Evolutionary conservation across 768 basidiomycete species (phyloP).

Genomic region (Calocybe gangraenosa): DNA sequence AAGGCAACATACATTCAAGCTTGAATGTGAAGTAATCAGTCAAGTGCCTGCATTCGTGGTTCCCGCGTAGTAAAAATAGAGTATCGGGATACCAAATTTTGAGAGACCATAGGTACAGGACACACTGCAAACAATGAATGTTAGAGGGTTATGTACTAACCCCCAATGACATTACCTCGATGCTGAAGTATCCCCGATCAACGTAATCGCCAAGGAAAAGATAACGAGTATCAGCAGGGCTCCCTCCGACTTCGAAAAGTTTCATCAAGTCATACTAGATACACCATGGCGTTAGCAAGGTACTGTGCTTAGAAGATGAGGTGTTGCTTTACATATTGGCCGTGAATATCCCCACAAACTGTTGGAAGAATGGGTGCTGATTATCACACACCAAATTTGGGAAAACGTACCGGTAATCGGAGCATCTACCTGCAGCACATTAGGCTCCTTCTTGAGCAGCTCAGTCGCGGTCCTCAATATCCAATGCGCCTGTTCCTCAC

Average conservation of each 20-base stretch:
- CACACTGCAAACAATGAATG: conserved; percentile 60
- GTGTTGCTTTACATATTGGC: conserved; percentile 93
- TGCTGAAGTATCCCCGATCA: conserved; percentile 90
- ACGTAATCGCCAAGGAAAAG: conserved; percentile 93
- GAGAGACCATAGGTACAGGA: conserved; percentile 94
- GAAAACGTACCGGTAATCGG: conserved; percentile 83
- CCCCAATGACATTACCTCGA: conserved; percentile 54
- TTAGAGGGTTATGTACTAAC: conserved; percentile 8
- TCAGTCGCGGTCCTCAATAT: conserved; percentile 89
- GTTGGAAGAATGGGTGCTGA: conserved; percentile 1
- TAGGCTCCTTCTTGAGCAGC: conserved; percentile 78
- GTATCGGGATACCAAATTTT: conserved; percentile 99
- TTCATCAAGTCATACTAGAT: conserved; percentile 90
- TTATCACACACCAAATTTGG: conserved; percentile 4
- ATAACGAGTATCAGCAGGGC: conserved; percentile 90
- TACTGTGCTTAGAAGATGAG: conserved; percentile 1
- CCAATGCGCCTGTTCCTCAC: conserved; percentile 92
- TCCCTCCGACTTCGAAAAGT: conserved; percentile 90
- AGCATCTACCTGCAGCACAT: conserved; percentile 91
- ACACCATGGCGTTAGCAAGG: conserved; percentile 6
- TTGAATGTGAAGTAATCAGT: conserved; percentile 99
- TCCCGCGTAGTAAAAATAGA: conserved; percentile 93
- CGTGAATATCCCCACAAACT: conserved; percentile 99
- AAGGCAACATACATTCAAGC: conserved; percentile 77
- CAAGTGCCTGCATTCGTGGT: conserved; percentile 97